Evolutionary conservation across 345 rosid genomes (phyloP).

Genomic region (Stellera chamaejasme): DNA sequence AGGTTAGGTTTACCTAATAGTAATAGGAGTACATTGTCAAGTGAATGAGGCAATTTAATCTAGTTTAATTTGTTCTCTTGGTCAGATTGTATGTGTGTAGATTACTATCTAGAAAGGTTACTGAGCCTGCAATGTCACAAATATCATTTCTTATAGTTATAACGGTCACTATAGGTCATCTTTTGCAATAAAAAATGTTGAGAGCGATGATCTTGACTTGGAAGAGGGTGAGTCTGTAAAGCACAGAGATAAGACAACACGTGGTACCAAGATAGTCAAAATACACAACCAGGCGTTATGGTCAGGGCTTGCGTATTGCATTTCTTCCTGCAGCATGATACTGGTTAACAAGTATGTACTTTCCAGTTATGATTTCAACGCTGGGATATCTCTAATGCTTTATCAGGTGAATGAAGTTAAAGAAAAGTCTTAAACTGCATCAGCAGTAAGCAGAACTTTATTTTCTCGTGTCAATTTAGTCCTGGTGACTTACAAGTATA

Average conservation of each 20-base stretch:
- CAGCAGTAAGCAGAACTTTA: background rate
- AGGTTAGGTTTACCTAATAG: no score
- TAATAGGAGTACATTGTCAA: no score
- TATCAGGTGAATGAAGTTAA: slow-evolving; percentile 63
- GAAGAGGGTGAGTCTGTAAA: slow-evolving; percentile 75
- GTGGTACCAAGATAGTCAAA: slow-evolving; percentile 30
- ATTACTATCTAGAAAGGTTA: no score
- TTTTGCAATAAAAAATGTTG: slow-evolving; percentile 45
- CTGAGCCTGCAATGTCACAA: no score
- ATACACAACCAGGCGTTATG: slow-evolving; percentile 72
- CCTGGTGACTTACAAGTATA: slow-evolving; percentile 7
- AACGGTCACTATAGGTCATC: slow-evolving; percentile 32
- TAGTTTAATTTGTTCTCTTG: no score
- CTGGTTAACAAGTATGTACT: slow-evolving; percentile 91
- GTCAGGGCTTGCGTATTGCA: slow-evolving; percentile 86
- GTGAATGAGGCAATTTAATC: no score
- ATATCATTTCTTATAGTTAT: slow-evolving; percentile 1
- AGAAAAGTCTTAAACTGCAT: background rate
- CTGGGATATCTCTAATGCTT: slow-evolving; percentile 91
- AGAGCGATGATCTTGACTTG: slow-evolving; percentile 58
- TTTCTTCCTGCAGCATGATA: slow-evolving; percentile 97
- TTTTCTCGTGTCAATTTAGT: background rate
- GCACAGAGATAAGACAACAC: slow-evolving; percentile 40
- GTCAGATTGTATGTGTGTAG: no score
- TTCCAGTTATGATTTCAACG: slow-evolving; percentile 86